Conservation (phyloP, 257 asterid species). For the Lavandula angustifolia region DNA sequence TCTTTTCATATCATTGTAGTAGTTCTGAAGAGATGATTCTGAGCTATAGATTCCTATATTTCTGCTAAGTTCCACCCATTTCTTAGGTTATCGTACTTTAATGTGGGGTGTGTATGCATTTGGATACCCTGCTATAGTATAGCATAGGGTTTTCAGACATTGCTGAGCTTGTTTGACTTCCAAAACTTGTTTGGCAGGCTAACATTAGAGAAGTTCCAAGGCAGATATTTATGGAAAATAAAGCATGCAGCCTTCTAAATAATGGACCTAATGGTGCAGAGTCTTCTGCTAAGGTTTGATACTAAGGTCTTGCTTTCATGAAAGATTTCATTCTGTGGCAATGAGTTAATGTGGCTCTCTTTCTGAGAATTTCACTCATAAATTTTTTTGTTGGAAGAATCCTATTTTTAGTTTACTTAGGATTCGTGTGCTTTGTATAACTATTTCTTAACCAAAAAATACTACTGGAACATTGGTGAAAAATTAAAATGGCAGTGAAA, state of each 20-base stretch:
- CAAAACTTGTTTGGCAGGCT: constrained; percentile 53
- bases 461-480: constrained; percentile 11
- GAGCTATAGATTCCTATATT: constrained; percentile 1
- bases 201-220: constrained; percentile 40
- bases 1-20: neutral
- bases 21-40: constrained; percentile 11
- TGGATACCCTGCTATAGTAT: constrained; percentile 9
- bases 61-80: constrained; percentile 4
- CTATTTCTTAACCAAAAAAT: neutral
- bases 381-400: constrained; percentile 9
- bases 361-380: constrained; percentile 11
- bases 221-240: constrained; percentile 38
- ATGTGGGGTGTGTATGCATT: neutral
- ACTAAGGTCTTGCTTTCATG: constrained; percentile 27
- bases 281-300: constrained; percentile 53
- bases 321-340: constrained; percentile 6
- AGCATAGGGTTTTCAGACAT: neutral
- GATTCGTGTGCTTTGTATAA: neutral
- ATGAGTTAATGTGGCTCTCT: neutral
- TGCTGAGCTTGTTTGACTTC: constrained; percentile 21
- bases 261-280: constrained; percentile 40
- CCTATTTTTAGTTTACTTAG: neutral
- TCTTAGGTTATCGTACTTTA: constrained; percentile 11
- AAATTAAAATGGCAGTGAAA: neutral
- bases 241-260: constrained; percentile 34